These are phyloP conservation scores for Cercospora sp. DNA, from an alignment of 2,329 filamentous ascomycete genomes.

Conservation along the genomic window DNA sequence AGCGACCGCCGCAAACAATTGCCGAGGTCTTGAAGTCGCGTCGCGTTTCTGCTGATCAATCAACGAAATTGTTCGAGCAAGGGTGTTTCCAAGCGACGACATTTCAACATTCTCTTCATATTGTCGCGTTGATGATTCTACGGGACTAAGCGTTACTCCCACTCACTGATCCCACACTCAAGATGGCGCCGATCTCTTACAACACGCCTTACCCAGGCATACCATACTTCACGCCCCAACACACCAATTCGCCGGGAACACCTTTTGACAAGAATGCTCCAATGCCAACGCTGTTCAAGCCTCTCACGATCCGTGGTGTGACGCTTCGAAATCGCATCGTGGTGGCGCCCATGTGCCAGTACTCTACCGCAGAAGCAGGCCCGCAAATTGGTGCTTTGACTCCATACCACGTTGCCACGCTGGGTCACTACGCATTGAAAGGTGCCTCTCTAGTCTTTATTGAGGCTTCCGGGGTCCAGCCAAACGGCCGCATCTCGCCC, in stretches of 20 bases:
- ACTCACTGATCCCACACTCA: background rate
- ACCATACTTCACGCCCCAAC: slow-evolving; percentile 50
- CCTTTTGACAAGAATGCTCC: slow-evolving; percentile 47
- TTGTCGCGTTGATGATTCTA: background rate
- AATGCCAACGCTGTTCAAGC: slow-evolving; percentile 60
- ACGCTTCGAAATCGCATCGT: slow-evolving; percentile 66
- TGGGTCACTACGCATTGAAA: slow-evolving; percentile 73
- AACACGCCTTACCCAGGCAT: slow-evolving; percentile 47
- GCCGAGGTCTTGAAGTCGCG: background rate
- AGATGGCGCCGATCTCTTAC: slow-evolving; percentile 31
- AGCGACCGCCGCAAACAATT: background rate
- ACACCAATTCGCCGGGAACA: slow-evolving; percentile 47
- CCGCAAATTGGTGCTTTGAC: slow-evolving; percentile 64
- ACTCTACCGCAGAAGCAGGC: slow-evolving; percentile 58
- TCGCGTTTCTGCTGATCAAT: slow-evolving; percentile 1
- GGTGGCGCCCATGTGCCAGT: slow-evolving; percentile 66
- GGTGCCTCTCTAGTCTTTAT: slow-evolving; percentile 73
- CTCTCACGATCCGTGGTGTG: slow-evolving; percentile 56
- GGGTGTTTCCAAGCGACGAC: background rate
- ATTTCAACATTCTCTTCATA: background rate
- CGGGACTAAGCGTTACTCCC: too few species aligned
- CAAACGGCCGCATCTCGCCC: slow-evolving; percentile 79
- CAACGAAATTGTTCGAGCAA: background rate
- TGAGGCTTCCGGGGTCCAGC: slow-evolving; percentile 75
- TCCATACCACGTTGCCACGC: slow-evolving; percentile 78